Evolutionary conservation across 2,329 filamentous ascomycete genomes (phyloP).

Genomic region (Geosmithia putterillii): DNA sequence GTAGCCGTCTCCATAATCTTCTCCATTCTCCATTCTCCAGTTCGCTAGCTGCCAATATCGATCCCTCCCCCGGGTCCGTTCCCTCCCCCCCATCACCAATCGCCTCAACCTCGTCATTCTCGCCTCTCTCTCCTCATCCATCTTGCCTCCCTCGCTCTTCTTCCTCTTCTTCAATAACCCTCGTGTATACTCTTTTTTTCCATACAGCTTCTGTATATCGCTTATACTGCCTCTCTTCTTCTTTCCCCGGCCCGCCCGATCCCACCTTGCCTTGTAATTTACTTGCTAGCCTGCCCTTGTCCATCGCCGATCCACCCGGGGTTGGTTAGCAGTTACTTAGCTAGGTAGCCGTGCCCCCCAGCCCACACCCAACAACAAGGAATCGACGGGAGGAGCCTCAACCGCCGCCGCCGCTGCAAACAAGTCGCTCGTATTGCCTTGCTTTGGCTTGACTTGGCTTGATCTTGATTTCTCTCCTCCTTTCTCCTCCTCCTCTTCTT

Average conservation of each 20-base stretch:
- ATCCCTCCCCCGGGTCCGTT: background rate
- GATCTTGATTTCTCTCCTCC: too few species aligned
- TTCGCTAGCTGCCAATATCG: too few species aligned
- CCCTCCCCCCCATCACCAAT: background rate
- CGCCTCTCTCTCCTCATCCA: background rate
- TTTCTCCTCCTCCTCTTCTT: too few species aligned
- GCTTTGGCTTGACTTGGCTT: background rate
- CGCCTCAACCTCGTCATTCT: background rate
- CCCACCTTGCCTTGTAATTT: background rate
- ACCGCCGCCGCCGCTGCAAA: too few species aligned
- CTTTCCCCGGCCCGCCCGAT: background rate
- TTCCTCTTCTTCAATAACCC: background rate
- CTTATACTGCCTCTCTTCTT: background rate
- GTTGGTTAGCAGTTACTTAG: conserved; percentile 1
- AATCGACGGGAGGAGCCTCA: background rate
- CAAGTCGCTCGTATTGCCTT: too few species aligned
- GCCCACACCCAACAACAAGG: background rate
- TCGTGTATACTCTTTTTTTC: too few species aligned
- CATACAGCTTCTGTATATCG: too few species aligned
- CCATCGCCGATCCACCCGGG: conserved; percentile 2
- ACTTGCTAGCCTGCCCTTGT: background rate
- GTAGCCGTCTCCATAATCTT: too few species aligned
- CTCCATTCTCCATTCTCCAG: too few species aligned
- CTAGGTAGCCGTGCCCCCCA: background rate
- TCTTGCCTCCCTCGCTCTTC: background rate